These are phyloP conservation scores for Diaporthe caulivora DNA, from an alignment of 2,329 filamentous ascomycete genomes.

Conservation along the genomic window DNA sequence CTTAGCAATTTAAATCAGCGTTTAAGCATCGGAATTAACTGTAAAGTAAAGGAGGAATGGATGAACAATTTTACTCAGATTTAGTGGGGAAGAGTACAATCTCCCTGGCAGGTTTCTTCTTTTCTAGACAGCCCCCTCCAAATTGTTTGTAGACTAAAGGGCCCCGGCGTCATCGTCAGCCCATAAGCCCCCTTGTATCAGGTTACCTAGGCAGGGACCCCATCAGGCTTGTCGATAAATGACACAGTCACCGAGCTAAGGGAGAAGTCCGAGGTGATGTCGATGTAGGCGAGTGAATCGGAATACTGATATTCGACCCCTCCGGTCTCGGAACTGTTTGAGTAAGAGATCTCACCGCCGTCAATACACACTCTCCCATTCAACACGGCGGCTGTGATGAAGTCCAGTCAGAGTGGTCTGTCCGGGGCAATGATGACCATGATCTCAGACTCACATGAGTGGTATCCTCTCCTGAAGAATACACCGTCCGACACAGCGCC, in stretches of 20 bases:
- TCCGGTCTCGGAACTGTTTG: conserved; percentile 29
- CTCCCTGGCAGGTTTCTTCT: too few relatives aligned
- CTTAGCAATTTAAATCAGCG: too few relatives aligned
- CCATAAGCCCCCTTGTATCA: conserved; percentile 20
- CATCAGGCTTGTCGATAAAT: conserved; percentile 9
- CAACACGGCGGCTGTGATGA: conserved; percentile 41
- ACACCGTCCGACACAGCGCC: conserved; percentile 18
- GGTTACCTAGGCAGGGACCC: neutral
- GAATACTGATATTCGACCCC: conserved; percentile 42
- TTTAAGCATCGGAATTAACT: too few relatives aligned
- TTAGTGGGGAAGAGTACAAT: too few relatives aligned
- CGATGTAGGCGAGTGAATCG: conserved; percentile 30
- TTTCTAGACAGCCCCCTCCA: too few relatives aligned
- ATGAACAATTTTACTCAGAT: too few relatives aligned
- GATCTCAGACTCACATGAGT: conserved; percentile 41
- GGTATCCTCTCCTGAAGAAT: conserved; percentile 42
- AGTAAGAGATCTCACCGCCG: conserved; percentile 43
- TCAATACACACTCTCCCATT: conserved; percentile 43
- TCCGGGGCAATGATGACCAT: neutral
- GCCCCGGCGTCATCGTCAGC: conserved; percentile 2
- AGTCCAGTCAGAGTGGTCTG: neutral
- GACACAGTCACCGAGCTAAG: conserved; percentile 1
- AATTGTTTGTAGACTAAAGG: too few relatives aligned
- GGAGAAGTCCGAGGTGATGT: conserved; percentile 15
- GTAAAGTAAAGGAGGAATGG: too few relatives aligned